Conservation (phyloP, 176 grass and related monocot genomes). For the Juncus inflexus region DNA sequence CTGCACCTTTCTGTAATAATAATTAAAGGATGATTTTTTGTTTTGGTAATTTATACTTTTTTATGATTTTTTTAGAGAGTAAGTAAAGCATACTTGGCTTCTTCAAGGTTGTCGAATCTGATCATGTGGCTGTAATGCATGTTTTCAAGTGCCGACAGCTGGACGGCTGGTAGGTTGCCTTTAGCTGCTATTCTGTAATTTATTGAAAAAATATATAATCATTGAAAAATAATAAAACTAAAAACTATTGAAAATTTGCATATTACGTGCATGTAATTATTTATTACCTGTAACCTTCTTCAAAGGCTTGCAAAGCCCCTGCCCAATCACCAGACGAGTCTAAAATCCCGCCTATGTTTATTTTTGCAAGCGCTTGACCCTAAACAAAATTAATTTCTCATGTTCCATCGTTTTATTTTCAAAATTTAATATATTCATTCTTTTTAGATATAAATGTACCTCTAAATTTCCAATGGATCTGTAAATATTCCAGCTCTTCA, state of each 20-base stretch:
- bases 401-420: conserved; percentile 15
- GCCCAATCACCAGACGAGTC: conserved; percentile 73
- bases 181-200: conserved; percentile 74
- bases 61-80: background rate
- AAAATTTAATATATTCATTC: no score
- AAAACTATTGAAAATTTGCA: conserved; percentile 6
- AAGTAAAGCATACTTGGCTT: conserved; percentile 59
- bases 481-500: conserved; percentile 73
- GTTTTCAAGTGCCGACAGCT: conserved; percentile 83
- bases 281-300: conserved; percentile 89
- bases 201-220: conserved; percentile 24
- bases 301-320: conserved; percentile 73
- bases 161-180: conserved; percentile 46
- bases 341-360: conserved; percentile 82
- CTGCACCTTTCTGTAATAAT: conserved; percentile 52
- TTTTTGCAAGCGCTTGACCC: conserved; percentile 94
- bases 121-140: conserved; percentile 92
- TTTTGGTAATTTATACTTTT: background rate
- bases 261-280: background rate
- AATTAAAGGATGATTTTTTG: background rate
- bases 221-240: conserved; percentile 1
- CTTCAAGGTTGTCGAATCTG: conserved; percentile 76
- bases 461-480: conserved; percentile 69
- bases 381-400: conserved; percentile 30
- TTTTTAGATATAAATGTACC: conserved; percentile 33